Conservation (phyloP, 2,329 filamentous ascomycete species). For the Fusarium miscanthi region DNA sequence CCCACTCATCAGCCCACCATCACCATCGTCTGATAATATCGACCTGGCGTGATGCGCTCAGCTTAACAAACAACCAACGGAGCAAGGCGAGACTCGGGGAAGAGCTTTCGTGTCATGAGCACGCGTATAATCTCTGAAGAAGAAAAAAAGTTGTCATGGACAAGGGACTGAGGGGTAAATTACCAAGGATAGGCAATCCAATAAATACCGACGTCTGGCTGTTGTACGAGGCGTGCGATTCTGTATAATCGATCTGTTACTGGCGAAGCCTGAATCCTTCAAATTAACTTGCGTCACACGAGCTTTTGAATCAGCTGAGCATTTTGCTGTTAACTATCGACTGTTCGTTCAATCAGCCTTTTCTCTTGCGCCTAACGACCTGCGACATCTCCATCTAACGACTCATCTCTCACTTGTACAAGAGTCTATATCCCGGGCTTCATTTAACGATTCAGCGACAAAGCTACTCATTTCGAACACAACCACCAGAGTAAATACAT, state of each 20-base stretch:
- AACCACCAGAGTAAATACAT: background rate
- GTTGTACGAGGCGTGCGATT: conserved; percentile 5
- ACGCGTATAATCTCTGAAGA: conserved; percentile 15
- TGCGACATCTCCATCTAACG: background rate
- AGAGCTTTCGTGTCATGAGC: conserved; percentile 25
- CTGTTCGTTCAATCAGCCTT: background rate
- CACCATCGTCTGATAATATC: conserved; percentile 45
- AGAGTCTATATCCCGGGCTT: background rate
- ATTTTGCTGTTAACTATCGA: background rate
- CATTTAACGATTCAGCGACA: background rate
- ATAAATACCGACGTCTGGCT: conserved; percentile 41
- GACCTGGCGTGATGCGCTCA: conserved; percentile 47
- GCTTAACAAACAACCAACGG: conserved; percentile 36
- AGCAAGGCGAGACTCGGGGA: conserved; percentile 46
- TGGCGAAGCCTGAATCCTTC: conserved; percentile 5
- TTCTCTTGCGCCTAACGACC: background rate
- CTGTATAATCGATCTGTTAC: conserved; percentile 20
- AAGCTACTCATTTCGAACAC: no score
- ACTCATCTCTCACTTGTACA: background rate
- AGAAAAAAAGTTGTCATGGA: conserved; percentile 18
- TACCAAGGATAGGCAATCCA: conserved; percentile 18
- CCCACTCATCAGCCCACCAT: conserved; percentile 44
- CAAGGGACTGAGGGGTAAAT: conserved; percentile 23
- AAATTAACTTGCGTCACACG: background rate
- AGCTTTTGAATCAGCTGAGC: background rate